Evolutionary conservation across 1,284 basidiomycete genomes (phyloP).

Genomic region (Papiliotrema fonsecae): DNA sequence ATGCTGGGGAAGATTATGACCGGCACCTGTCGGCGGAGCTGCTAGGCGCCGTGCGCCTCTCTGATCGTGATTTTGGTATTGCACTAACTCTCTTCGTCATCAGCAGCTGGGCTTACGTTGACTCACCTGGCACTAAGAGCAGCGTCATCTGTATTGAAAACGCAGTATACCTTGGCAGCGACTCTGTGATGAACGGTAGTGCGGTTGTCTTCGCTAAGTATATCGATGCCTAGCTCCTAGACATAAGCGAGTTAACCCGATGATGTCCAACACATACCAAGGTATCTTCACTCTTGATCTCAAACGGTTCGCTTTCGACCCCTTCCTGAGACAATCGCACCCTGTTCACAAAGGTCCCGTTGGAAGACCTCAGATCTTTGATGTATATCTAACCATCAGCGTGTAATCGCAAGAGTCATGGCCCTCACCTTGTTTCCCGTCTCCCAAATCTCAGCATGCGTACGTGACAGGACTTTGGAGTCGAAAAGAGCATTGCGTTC

Average conservation of each 20-base stretch:
- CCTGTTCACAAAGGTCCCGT: conserved; percentile 97
- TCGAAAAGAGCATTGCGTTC: conserved; percentile 97
- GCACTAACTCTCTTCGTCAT: conserved; percentile 34
- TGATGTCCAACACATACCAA: conserved; percentile 57
- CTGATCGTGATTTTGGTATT: conserved; percentile 38
- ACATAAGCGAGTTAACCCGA: neutral
- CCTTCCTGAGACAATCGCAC: conserved; percentile 86
- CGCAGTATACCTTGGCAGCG: conserved; percentile 84
- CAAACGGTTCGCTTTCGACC: conserved; percentile 86
- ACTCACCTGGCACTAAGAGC: conserved; percentile 41
- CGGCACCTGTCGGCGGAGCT: conserved; percentile 13
- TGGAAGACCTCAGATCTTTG: conserved; percentile 97
- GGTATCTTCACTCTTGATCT: conserved; percentile 91
- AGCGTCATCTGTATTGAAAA: conserved; percentile 80
- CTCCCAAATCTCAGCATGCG: conserved; percentile 98
- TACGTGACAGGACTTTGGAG: conserved; percentile 89
- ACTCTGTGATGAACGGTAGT: conserved; percentile 98
- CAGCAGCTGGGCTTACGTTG: neutral
- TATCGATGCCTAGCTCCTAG: conserved; percentile 98
- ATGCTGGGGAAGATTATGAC: conserved; percentile 8
- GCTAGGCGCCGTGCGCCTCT: conserved; percentile 1
- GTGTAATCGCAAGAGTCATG: neutral
- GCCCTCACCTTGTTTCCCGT: conserved; percentile 70
- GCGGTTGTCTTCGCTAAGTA: conserved; percentile 97
- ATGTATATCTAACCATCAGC: conserved; percentile 71